Evolutionary conservation across 2,329 filamentous ascomycete species (phyloP), one percentile per base, ranked within the genome.

Genomic region (Phyllosticta ampelicida): DNA sequence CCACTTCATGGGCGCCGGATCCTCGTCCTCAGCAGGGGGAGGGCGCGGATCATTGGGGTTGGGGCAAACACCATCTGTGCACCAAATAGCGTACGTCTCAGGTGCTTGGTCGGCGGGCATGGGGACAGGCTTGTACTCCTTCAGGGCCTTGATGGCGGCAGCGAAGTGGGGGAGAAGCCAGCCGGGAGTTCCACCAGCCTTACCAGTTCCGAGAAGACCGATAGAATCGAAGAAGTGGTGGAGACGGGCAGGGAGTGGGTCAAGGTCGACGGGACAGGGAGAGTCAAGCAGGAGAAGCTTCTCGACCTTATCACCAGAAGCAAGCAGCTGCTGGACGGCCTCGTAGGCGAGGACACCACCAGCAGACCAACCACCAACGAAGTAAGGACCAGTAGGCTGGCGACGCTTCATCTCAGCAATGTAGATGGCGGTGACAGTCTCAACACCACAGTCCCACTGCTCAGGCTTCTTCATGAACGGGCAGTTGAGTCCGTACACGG

Each of bases 101-200:
- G 86, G 84, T 48, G 80, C 81, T 61, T 76, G 78, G 8, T 77
- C 78, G 52, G 77, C 75, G 36, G 84, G 76, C 66, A 87, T 83
- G 2, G 82, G 82, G 64, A 79, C 78, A 6, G 86, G 83, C 11
- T 83, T 80, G 71, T 90, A 90, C 67, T 81, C 83, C 65, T 84
- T 85, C 28, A 90, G 75, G 16, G 85, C 85, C 54, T 79, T 77
- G 57, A 90, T 84, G 19, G 84, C 83, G 20, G 85, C 82, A 0
- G 82, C 79, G 69, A 90, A 90, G 72, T 90, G 87, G 59, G 84
- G 84, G 1, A 87, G 78, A 16, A 90, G 78, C 86, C 86, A 90
- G n/a, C 79, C 74, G 0, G 86, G 86, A 48, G 86, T 81, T 70
- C 84, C 85, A 63, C 66, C 75, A 63, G 71, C 75, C 70, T 77